Base-by-base conservation (phyloP, 805 yeast genomes). In the Hanseniaspora lachancei region DNA sequence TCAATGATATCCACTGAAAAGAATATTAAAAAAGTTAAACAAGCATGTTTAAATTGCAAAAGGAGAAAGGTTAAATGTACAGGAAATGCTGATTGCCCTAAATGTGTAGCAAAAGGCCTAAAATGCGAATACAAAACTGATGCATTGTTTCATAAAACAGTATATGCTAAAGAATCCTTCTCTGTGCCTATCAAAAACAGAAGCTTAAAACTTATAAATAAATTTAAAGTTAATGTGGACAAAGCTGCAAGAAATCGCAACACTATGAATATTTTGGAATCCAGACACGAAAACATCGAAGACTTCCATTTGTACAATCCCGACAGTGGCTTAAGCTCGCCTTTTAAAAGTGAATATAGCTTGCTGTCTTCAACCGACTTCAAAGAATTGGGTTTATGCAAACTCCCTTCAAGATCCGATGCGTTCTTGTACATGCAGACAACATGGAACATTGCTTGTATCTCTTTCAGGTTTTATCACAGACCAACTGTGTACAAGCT, bases 401-500 rank as follows among this genome's bases (percentile, higher is more conserved):
- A 81, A 7, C 69, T 89, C 39, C 96, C 96, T 0, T 79, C 89
- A 1, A 81, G 84, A 63, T 82, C 80, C 36, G 76, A 77, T 27
- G 91, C 95, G 0, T 67, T 86, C 39, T 79, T 78, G 60, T 73
- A 88, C 58, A 81, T 89, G 23, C 78, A 80, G 58, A 78, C 82
- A 47, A 84, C 89, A 0, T 89, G 95, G 95, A 79, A 81, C 59
- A 80, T 82, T 61, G 95, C 95, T 0, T 87, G 95, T 68, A 88
- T 87, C 5, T 71, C 89, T 53, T 86, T 88, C 65, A 73, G 95
- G 56, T 88, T 89, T 66, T 85, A 86, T 65, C 95, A 89, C 64
- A 71, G 95, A 35, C 95, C 95, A 0, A 80, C 89, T 2, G 77
- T 88, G 58, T 74, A 84, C 54, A 78, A 79, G 59, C 89, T 85